These are phyloP conservation scores for Cercospora janseana DNA, from an alignment of 2,329 filamentous ascomycete genomes.

Conservation along the genomic window DNA sequence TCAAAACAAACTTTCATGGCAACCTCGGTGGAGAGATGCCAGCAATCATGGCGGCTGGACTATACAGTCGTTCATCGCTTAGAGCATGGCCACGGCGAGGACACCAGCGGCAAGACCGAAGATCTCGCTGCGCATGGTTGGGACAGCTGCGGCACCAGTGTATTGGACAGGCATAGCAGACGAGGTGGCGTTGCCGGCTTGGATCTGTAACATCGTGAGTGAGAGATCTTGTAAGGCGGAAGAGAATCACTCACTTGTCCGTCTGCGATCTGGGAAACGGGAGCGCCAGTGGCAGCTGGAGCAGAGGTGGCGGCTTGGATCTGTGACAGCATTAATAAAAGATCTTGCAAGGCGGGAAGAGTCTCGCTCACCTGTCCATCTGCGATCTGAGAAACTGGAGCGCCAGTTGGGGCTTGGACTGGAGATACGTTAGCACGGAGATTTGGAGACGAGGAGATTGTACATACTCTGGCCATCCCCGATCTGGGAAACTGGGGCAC, in stretches of 20 bases:
- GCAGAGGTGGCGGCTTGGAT: conserved; percentile 17
- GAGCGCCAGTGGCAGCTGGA: conserved; percentile 29
- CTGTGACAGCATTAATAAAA: no score
- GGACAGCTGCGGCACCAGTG: conserved; percentile 36
- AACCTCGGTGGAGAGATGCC: not conserved
- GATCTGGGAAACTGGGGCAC: no score
- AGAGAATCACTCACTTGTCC: conserved; percentile 31
- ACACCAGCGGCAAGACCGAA: conserved; percentile 36
- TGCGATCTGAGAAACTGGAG: not conserved
- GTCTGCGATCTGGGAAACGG: conserved; percentile 16
- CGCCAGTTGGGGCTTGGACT: not conserved
- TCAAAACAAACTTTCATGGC: conserved; percentile 23
- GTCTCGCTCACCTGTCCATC: conserved; percentile 7
- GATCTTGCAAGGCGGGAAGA: no score
- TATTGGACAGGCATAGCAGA: conserved; percentile 26
- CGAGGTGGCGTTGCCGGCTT: conserved; percentile 20
- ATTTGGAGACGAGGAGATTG: not conserved
- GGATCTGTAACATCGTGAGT: no score
- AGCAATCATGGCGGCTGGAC: conserved; percentile 12
- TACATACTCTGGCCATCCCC: not conserved
- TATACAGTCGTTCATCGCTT: conserved; percentile 20
- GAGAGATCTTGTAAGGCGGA: no score
- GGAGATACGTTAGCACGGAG: no score
- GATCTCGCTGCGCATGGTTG: conserved; percentile 27
- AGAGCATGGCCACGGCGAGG: conserved; percentile 33